Conservation (phyloP, 2,329 filamentous ascomycete genomes). For the Arthroderma uncinatum region DNA sequence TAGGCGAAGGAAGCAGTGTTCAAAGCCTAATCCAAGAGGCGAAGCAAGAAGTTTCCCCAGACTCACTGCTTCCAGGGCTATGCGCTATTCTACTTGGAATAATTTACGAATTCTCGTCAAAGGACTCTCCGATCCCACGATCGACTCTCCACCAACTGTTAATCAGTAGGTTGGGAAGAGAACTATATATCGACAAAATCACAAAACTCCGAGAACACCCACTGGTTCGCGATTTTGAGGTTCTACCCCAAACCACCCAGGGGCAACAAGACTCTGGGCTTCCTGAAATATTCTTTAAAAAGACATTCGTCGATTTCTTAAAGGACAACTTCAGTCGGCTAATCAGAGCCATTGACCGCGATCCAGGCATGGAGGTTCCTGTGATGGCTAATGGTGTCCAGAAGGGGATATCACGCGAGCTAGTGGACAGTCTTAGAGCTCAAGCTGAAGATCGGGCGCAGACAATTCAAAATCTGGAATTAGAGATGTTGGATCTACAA, state of each 20-base stretch:
- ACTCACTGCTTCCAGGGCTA: constrained; percentile 64
- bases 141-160: constrained; percentile 70
- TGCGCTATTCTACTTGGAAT: constrained; percentile 76
- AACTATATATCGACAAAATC: constrained; percentile 76
- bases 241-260: constrained; percentile 59
- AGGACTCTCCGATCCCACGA: constrained; percentile 82
- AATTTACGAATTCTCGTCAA: constrained; percentile 93
- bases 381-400: constrained; percentile 67
- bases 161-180: constrained; percentile 64
- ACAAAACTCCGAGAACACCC: constrained; percentile 66
- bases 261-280: constrained; percentile 44
- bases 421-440: constrained; percentile 72
- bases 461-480: constrained; percentile 46
- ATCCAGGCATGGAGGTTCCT: constrained; percentile 77
- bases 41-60: constrained; percentile 49
- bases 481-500: constrained; percentile 43
- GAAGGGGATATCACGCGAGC: constrained; percentile 83
- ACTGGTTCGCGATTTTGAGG: constrained; percentile 78
- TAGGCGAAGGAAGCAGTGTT: constrained; percentile 85
- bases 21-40: constrained; percentile 70
- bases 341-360: constrained; percentile 73
- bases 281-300: constrained; percentile 76
- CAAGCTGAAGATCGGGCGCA: constrained; percentile 65
- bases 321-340: constrained; percentile 92
- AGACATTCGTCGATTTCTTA: constrained; percentile 79